Evolutionary conservation across 495 filamentous ascomycete genomes (phyloP).

Genomic region (Geoglossum glabrum): DNA sequence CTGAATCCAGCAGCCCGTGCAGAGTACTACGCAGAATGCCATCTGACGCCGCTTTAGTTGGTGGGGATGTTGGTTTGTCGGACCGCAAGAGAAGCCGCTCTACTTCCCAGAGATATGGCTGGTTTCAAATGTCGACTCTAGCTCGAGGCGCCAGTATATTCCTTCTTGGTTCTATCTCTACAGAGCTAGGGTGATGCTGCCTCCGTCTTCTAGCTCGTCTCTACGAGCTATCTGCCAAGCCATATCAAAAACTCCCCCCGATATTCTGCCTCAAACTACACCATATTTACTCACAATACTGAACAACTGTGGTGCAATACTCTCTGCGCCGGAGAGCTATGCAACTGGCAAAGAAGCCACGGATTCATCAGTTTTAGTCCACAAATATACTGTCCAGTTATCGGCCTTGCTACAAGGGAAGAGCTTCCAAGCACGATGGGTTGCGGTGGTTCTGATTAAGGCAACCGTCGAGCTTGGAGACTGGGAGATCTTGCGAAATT

Average conservation of each 20-base stretch:
- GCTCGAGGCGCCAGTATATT: too few species aligned
- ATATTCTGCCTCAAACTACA: conserved; percentile 41
- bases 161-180: too few species aligned
- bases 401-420: conserved; percentile 55
- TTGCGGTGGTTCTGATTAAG: conserved; percentile 58
- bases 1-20: too few species aligned
- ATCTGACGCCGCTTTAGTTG: too few species aligned
- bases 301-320: conserved; percentile 34
- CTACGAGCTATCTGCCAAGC: conserved; percentile 46
- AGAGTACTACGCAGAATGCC: too few species aligned
- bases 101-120: too few species aligned
- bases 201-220: conserved; percentile 4
- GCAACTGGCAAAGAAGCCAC: conserved; percentile 32
- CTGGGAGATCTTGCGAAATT: conserved; percentile 51
- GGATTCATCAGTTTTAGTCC: conserved; percentile 42
- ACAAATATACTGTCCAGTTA: conserved; percentile 62
- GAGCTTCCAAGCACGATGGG: conserved; percentile 49
- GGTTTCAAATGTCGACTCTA: too few species aligned
- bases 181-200: not conserved
- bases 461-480: conserved; percentile 61
- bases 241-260: conserved; percentile 38
- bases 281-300: conserved; percentile 40
- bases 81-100: too few species aligned
- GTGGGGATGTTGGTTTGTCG: too few species aligned
- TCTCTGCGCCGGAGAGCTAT: conserved; percentile 28